phyloP scores from a whole-genome alignment of 2,329 filamentous ascomycete species.

The Sporothrix pallida region DNA sequence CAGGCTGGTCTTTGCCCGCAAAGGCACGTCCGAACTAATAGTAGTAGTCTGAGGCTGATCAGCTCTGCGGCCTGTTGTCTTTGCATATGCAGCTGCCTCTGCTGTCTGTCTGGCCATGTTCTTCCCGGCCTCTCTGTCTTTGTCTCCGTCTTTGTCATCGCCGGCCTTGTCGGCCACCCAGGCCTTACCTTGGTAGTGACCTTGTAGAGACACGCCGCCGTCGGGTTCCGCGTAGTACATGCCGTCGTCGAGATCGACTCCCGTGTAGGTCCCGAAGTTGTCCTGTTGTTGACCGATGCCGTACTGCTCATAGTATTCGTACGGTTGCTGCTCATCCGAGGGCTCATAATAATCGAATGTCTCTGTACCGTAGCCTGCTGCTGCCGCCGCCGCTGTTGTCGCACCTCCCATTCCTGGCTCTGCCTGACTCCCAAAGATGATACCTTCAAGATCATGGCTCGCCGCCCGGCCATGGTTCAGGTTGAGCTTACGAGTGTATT shows the following conservation, averaged over 20 bases:
- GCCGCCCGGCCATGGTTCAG: neutral
- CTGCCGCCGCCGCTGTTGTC: neutral
- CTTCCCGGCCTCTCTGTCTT: neutral
- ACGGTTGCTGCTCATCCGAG: neutral
- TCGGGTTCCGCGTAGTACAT: neutral
- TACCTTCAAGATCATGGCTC: neutral
- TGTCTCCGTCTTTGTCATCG: neutral
- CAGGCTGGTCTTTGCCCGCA: neutral
- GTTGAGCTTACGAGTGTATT: no score
- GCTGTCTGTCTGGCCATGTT: neutral
- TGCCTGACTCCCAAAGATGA: neutral
- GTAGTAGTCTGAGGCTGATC: constrained; percentile 22
- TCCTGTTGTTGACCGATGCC: neutral
- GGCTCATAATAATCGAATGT: neutral
- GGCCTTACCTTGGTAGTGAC: constrained; percentile 18
- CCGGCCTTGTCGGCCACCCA: neutral
- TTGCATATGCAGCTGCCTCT: neutral
- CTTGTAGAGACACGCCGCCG: neutral
- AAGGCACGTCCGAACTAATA: neutral
- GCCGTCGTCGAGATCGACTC: neutral
- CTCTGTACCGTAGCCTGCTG: neutral
- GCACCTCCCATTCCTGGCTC: neutral
- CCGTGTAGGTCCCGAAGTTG: neutral
- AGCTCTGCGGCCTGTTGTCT: constrained; percentile 8
- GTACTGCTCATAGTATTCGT: neutral